phyloP scores from a whole-genome alignment of 805 yeast genomes.

The Hanseniaspora clermontiae region DNA sequence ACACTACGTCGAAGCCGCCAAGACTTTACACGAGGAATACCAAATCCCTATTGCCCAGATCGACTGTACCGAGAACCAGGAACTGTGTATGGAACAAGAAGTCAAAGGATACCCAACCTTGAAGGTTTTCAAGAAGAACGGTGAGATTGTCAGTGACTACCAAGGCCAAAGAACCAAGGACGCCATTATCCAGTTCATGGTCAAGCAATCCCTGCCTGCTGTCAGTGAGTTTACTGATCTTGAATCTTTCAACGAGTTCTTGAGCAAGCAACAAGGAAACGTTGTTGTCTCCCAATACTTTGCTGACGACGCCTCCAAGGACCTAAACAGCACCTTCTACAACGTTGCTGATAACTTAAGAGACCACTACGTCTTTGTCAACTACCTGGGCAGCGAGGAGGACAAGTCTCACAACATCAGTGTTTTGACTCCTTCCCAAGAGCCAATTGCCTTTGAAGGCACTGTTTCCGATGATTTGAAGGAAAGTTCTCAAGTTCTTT shows the following conservation, averaged over 20 bases:
- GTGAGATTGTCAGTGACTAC: constrained; percentile 46
- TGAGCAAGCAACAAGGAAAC: constrained; percentile 30
- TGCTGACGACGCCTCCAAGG: constrained; percentile 43
- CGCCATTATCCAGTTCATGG: constrained; percentile 66
- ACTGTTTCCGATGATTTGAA: constrained; percentile 12
- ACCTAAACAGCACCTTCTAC: constrained; percentile 45
- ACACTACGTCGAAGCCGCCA: constrained; percentile 67
- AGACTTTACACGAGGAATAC: constrained; percentile 46
- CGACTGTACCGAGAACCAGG: constrained; percentile 70
- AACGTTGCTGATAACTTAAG: constrained; percentile 50
- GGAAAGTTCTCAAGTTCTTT: constrained; percentile 18
- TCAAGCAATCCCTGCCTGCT: constrained; percentile 70
- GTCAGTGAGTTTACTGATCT: constrained; percentile 40
- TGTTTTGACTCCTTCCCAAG: constrained; percentile 24
- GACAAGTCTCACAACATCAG: constrained; percentile 20
- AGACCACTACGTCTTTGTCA: constrained; percentile 47
- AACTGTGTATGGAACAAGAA: constrained; percentile 53
- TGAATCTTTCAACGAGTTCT: constrained; percentile 31
- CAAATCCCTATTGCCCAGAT: constrained; percentile 66
- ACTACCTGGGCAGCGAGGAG: constrained; percentile 22
- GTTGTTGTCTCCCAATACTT: constrained; percentile 31
- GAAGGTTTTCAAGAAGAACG: constrained; percentile 53
- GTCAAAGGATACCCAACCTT: constrained; percentile 77
- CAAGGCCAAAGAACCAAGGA: constrained; percentile 74
- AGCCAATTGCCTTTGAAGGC: constrained; percentile 3